Evolutionary conservation across 352 stramenopile species (phyloP).

Genomic region (Pythium grandisporangium): DNA sequence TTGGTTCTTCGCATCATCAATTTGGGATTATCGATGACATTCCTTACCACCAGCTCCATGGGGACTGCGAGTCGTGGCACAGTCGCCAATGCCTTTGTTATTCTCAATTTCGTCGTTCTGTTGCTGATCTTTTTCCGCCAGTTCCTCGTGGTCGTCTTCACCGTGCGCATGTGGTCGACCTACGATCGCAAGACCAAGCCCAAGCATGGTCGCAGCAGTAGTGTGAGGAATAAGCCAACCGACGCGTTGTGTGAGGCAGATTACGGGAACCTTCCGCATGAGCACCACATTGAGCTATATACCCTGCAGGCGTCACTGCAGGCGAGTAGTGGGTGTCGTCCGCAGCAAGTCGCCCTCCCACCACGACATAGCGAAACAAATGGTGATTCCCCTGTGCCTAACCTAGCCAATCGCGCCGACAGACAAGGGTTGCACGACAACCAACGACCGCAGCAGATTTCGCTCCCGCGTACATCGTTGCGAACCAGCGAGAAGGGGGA

Average conservation of each 20-base stretch:
- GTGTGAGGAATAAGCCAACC: too few relatives aligned
- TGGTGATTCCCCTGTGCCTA: not conserved
- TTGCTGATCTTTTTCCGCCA: slow-evolving; percentile 48
- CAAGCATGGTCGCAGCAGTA: too few relatives aligned
- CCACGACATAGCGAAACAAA: too few relatives aligned
- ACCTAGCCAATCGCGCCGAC: not conserved
- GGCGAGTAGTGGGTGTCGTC: not conserved
- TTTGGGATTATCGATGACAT: slow-evolving; percentile 38
- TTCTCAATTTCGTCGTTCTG: slow-evolving; percentile 49
- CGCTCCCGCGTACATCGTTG: not conserved
- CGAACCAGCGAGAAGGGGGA: not conserved
- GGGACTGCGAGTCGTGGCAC: slow-evolving; percentile 17
- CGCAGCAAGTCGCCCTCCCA: too few relatives aligned
- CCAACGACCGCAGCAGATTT: too few relatives aligned
- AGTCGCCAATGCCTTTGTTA: slow-evolving; percentile 42
- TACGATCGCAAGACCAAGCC: slow-evolving; percentile 6
- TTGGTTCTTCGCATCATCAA: slow-evolving; percentile 40
- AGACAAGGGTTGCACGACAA: too few relatives aligned
- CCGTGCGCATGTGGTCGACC: slow-evolving; percentile 36
- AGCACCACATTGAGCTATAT: slow-evolving; percentile 1
- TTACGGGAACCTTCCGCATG: too few relatives aligned
- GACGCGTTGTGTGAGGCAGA: too few relatives aligned
- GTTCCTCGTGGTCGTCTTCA: slow-evolving; percentile 42
- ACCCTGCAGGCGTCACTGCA: not conserved
- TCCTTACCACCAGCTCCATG: slow-evolving; percentile 39